Evolutionary conservation across 2,329 filamentous ascomycete species (phyloP), one percentile per base, ranked within the genome.

Genomic region (Gaeumannomyces tritici): DNA sequence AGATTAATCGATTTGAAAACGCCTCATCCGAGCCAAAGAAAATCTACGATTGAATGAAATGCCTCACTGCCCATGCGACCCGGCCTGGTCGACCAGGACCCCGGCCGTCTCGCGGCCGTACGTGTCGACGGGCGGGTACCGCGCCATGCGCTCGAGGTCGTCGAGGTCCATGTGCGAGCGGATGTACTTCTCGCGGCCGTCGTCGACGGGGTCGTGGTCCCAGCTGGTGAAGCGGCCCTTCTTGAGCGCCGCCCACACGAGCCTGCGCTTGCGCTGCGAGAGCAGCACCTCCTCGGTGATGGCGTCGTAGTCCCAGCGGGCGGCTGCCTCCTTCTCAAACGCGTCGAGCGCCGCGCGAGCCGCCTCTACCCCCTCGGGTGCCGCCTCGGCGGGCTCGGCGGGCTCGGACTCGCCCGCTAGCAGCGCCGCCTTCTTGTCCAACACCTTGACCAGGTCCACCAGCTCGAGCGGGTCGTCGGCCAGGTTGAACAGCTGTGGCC

Each of bases 81-180:
- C 78, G 2, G 78, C 77, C 63, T 80, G 77, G 61, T 77, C 72
- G 47, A 71, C 65, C 11, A 79, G 66, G 5, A 77, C 70, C 58
- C 73, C 71, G 60, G 73, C 74, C 28, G 79, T 78, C 67, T 80
- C 80, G 21, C 76, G 75, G 29, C 83, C 83, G 62, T 80, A 75
- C 55, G 76, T 76, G 70, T 88, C 83, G 7, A 88, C 85, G 8
- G 81, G 76, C 0, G 90, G 90, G 75, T 80, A 95, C 56, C 90
- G 83, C 55, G 90, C 90, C 65, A 84, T 84, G 62, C 89, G 83
- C 78, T 95, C 90, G 8, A 95, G 80, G 63, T 92, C 89, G 70
- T 95, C 90, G 1, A 95, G 83, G 24, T 89, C 87, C 68, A 92
- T 88, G 71, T 90, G 88, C 42, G 88, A 91, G 63, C 93, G 89